phyloP scores from a whole-genome alignment of 148 eudicot genomes.

The Arctostaphylos glauca region DNA sequence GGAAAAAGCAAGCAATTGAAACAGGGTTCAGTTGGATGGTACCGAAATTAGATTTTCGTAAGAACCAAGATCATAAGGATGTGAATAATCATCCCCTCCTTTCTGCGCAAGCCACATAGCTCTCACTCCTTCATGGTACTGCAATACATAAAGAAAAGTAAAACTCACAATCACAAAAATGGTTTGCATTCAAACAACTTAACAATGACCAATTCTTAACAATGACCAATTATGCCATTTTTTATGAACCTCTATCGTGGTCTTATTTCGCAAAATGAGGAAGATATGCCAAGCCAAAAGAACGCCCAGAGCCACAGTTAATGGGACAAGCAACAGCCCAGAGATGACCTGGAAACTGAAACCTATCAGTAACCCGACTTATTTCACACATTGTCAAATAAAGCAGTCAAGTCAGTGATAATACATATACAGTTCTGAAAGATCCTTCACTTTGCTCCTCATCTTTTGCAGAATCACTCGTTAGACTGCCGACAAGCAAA shows the following conservation, averaged over 20 bases:
- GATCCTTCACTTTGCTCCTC: constrained; percentile 55
- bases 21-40: neutral
- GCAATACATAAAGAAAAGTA: constrained; percentile 8
- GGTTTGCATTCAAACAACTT: neutral
- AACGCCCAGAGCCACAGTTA: constrained; percentile 64
- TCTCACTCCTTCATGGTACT: constrained; percentile 98
- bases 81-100: constrained; percentile 83
- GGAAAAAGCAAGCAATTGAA: neutral
- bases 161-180: neutral
- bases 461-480: constrained; percentile 46
- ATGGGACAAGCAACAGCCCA: constrained; percentile 62
- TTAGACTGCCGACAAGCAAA: constrained; percentile 79
- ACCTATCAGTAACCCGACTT: constrained; percentile 6
- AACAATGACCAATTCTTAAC: neutral
- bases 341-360: constrained; percentile 65
- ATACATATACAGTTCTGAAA: constrained; percentile 67
- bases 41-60: constrained; percentile 74
- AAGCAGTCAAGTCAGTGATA: neutral
- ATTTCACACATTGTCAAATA: constrained; percentile 4
- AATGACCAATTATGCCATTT: neutral
- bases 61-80: constrained; percentile 93
- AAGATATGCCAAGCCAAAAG: constrained; percentile 88
- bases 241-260: constrained; percentile 84
- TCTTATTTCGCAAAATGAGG: constrained; percentile 76
- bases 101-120: constrained; percentile 98